Evolutionary conservation across 2,329 filamentous ascomycete genomes (phyloP), one percentile per base, ranked within the genome.

Genomic region (Hymenoscyphus occultus): DNA sequence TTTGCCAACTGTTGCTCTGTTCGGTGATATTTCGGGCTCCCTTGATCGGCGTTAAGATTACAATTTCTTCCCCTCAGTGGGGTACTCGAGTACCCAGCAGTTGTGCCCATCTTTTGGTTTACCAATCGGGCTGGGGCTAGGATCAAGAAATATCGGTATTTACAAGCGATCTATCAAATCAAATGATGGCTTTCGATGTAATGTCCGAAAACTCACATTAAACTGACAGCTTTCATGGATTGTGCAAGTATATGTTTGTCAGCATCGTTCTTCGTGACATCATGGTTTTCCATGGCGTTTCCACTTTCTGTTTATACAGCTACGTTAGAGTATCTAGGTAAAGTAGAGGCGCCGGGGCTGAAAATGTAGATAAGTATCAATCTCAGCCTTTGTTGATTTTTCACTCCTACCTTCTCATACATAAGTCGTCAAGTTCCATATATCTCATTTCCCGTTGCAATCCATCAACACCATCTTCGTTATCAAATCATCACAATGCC

Each of bases 1-100:
- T 48, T 12, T 9, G 10, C 10, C 22, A 19, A 51, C 45, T 22
- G 22, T 3, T 22, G 22, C 19, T n/a, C 56, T 39, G 12, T n/a
- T 40, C 58, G 58, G 58, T 42, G n/a, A 42, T 60, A 42, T 57
- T 39, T 58, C 61, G 61, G 54, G 22, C 5, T 0, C 35, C 35
- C 48, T 54, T 28, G 19, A 54, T 58, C 54, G 61, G 54, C 61
- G 61, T 39, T 62, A 48, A 62, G 54, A 62, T 62, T 57, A 22
- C 60, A 16, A 19, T 59, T 60, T 42, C 40, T 16, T 31, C 58
- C 58, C 58, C 35, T 60, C 58, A 2, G 58, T 16, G 58, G 58
- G 58, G 39, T 22, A 10, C 12, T 14, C 3, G 10, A 10, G 35
- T 35, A 35, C 35, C 35, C 35, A 35, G 28, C 28, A 28, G 28